Percentiles rank a stretch among this genome's conserved stretches.
Evolutionary conservation across 306 rosid species (phyloP).

Genomic region (Rubus parviflorus): DNA sequence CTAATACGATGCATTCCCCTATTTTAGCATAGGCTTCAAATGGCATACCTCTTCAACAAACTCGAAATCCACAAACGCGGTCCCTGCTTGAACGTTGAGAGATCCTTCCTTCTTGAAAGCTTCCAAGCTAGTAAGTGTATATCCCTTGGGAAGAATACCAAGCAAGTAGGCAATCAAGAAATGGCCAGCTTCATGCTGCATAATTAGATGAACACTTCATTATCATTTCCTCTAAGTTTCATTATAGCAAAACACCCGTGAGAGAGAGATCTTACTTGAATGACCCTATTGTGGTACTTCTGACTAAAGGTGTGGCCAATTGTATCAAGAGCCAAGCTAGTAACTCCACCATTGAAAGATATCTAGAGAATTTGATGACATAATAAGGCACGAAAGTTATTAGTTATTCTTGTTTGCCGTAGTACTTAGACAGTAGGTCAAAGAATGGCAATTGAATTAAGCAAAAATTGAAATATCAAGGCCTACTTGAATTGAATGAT

Average conservation of each 20-base stretch:
- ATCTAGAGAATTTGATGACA: conserved; percentile 44
- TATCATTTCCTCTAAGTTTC: not conserved
- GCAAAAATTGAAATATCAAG: not conserved
- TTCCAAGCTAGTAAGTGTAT: conserved; percentile 74
- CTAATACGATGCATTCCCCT: too few relatives aligned
- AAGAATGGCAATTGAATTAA: not conserved
- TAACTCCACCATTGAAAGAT: conserved; percentile 76
- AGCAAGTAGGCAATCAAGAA: conserved; percentile 84
- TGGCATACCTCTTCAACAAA: conserved; percentile 75
- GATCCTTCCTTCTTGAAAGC: conserved; percentile 84
- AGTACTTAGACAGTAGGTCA: not conserved
- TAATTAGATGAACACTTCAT: conserved; percentile 23
- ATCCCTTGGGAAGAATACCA: conserved; percentile 86
- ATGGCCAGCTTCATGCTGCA: conserved; percentile 99
- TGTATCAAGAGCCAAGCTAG: conserved; percentile 80
- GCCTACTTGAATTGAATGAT: not conserved
- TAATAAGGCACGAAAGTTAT: not conserved
- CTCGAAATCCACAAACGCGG: conserved; percentile 86
- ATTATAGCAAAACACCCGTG: not conserved
- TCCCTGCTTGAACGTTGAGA: conserved; percentile 97
- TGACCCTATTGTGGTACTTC: conserved; percentile 86
- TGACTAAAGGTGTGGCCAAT: conserved; percentile 78
- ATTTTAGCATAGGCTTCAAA: too few relatives aligned
- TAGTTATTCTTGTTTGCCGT: not conserved
- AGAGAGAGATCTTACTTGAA: conserved; percentile 60